These are phyloP conservation scores for Acacia confusa DNA, from an alignment of 306 rosid species.

Conservation along the genomic window DNA sequence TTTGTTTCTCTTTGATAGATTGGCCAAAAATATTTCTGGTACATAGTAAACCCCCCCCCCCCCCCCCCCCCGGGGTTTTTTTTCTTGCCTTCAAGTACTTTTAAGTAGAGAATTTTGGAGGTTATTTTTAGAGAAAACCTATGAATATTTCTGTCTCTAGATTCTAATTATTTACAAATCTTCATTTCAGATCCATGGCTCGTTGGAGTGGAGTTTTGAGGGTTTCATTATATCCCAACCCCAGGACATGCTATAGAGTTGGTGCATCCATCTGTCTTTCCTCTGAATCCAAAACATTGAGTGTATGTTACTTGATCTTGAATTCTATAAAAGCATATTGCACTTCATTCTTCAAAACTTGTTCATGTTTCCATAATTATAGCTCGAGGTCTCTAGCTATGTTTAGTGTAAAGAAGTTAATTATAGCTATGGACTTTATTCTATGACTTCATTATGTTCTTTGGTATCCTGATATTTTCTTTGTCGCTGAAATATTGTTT, in stretches of 20 bases:
- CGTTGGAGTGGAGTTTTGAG: conserved; percentile 85
- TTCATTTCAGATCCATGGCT: conserved; percentile 50
- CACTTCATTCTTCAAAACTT: background rate
- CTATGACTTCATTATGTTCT: background rate
- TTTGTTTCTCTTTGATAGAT: background rate
- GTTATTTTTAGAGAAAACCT: background rate
- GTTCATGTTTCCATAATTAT: background rate
- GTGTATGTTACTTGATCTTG: conserved; percentile 46
- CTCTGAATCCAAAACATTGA: conserved; percentile 43
- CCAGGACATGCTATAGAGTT: conserved; percentile 49
- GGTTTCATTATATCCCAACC: conserved; percentile 53
- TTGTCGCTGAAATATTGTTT: background rate
- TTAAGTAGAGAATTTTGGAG: background rate
- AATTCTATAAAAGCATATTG: background rate
- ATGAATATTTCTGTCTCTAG: background rate
- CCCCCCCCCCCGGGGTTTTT: too few species aligned
- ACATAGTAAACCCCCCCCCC: background rate
- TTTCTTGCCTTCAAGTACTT: background rate
- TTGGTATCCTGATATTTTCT: background rate
- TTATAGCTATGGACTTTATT: background rate
- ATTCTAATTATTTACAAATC: background rate
- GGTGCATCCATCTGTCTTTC: conserved; percentile 85
- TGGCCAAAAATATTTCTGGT: background rate
- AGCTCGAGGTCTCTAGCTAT: background rate
- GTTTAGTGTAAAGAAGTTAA: background rate